Base-by-base conservation (phyloP, 352 stramenopile genomes). In the Pythium insidiosum region DNA sequence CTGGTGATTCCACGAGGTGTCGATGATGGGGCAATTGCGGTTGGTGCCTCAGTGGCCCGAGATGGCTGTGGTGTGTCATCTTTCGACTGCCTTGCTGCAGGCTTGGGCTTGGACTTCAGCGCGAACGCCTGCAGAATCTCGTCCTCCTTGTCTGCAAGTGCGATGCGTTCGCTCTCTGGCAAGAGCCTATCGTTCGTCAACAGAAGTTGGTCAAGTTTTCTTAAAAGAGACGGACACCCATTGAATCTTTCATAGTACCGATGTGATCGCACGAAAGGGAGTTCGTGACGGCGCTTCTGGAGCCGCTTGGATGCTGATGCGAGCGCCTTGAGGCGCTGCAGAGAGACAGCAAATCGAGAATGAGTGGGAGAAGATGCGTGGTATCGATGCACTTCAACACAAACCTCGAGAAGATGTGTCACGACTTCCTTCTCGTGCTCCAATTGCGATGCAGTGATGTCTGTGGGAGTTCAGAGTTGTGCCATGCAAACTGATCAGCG, bases 381-480 rank as follows among this genome's bases (percentile, higher is more conserved):
- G 7, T 24, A 42, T 6, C 31, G 43, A 31, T 19, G 28, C 19
- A n/a, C n/a, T n/a, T n/a, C n/a, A n/a, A 19, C 34, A 12, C 19
- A 1, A 44, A 85, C 76, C 72, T 87, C 69, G 1, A 87, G 38
- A 35, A 90, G 54, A 50, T 85, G 82, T 3, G 75, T 60, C 43
- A 90, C 73, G 42, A 90, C 62, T 33, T 90, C 75, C 33, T 76
- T 73, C 40, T 86, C 61, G 35, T 85, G 69, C 41, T 88, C 68
- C 16, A 60, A 48, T 6, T 53, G 51, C 44, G n/a, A n/a, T n/a
- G n/a, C n/a, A n/a, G n/a, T n/a, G n/a, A n/a, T n/a, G n/a, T n/a
- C n/a, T n/a, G n/a, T n/a, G n/a, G n/a, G n/a, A n/a, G n/a, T n/a
- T n/a, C n/a, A n/a, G n/a, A n/a, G n/a, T n/a, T n/a, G n/a, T n/a